phyloP scores from a whole-genome alignment of 78 protist species.

The Emiliania huxleyi region DNA sequence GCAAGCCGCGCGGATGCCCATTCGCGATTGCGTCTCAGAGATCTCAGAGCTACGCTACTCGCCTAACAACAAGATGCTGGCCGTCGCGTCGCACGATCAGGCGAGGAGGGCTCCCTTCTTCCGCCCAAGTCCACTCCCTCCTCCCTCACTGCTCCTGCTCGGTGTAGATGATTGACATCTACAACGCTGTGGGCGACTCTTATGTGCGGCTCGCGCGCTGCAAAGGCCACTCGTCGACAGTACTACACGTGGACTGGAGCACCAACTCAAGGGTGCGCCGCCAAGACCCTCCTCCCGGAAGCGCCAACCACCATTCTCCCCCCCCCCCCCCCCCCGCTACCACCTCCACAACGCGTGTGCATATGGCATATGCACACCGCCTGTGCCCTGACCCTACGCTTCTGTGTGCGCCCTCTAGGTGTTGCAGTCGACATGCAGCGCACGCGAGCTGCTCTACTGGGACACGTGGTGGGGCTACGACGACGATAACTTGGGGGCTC shows the following conservation, averaged over 20 bases:
- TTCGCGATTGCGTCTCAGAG: not conserved
- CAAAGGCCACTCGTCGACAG: not conserved
- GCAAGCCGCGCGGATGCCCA: not conserved
- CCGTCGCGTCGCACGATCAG: slow-evolving; percentile 14
- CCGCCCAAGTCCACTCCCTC: too few relatives aligned
- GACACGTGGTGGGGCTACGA: not conserved
- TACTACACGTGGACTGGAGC: not conserved
- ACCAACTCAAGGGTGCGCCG: not conserved
- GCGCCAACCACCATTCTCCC: too few relatives aligned
- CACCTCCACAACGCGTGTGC: too few relatives aligned
- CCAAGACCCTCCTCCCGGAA: too few relatives aligned
- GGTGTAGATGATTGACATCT: not conserved
- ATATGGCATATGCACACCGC: too few relatives aligned
- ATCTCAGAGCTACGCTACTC: not conserved
- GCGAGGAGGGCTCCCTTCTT: not conserved
- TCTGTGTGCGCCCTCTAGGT: too few relatives aligned
- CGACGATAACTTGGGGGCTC: not conserved
- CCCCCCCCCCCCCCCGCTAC: too few relatives aligned
- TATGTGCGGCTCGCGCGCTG: not conserved
- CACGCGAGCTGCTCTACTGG: slow-evolving; percentile 26
- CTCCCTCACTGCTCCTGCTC: not conserved
- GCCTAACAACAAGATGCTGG: not conserved
- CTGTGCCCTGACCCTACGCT: too few relatives aligned
- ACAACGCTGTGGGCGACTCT: not conserved
- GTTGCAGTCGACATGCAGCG: not conserved